Percentiles rank a stretch among this genome's conserved stretches.
phyloP scores from a whole-genome alignment of 345 rosid genomes.

The Murraya koenigii region DNA sequence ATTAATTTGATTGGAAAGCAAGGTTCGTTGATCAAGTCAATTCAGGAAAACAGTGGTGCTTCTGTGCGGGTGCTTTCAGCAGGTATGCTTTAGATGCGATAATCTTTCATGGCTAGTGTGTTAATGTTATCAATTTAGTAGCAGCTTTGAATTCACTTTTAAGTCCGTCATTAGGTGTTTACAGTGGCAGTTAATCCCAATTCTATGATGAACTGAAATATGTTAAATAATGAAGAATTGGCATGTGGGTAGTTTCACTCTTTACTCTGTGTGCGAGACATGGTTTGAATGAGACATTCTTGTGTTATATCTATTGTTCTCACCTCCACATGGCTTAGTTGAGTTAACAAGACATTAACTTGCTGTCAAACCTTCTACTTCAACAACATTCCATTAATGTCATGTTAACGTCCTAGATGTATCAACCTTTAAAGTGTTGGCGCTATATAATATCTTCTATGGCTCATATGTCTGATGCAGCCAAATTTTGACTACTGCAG shows the following conservation, averaged over 20 bases:
- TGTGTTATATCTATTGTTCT: not conserved
- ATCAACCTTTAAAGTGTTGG: not conserved
- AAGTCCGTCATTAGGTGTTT: not conserved
- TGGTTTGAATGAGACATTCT: not conserved
- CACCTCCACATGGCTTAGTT: no score
- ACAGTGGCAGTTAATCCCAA: not conserved
- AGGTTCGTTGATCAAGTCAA: constrained; percentile 77
- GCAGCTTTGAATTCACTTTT: not conserved
- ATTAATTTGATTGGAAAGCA: constrained; percentile 90
- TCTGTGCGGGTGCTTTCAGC: constrained; percentile 69
- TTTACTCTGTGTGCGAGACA: not conserved
- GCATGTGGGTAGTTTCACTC: not conserved
- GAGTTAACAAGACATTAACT: not conserved
- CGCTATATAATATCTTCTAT: not conserved
- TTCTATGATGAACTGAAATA: not conserved
- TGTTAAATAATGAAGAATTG: not conserved
- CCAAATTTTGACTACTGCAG: not conserved
- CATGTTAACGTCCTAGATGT: not conserved
- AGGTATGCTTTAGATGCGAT: constrained; percentile 44
- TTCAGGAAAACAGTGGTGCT: constrained; percentile 79
- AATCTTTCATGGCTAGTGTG: not conserved
- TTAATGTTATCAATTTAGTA: not conserved
- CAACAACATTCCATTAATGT: not conserved
- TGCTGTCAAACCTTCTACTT: not conserved
- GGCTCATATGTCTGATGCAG: not conserved